Evolutionary conservation across 768 basidiomycete species (phyloP).

Genomic region (Serpula lacrymans): DNA sequence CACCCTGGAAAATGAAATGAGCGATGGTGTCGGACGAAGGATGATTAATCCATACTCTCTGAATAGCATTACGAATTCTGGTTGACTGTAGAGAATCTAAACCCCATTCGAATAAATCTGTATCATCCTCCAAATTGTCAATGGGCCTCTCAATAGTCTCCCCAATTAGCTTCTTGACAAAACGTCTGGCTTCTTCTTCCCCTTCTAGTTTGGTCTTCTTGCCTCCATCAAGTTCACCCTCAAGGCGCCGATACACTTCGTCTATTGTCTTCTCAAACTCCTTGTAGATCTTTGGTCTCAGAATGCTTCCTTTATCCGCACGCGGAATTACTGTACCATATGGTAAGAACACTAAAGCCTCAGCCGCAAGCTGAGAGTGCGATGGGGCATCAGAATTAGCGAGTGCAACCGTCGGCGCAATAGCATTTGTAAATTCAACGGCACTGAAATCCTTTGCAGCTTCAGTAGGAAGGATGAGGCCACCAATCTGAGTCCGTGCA

Average conservation of each 20-base stretch:
- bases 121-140: conserved; percentile 20
- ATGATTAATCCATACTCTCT: conserved; percentile 35
- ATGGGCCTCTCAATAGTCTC: conserved; percentile 18
- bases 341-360: conserved; percentile 49
- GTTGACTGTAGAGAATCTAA: conserved; percentile 53
- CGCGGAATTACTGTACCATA: conserved; percentile 44
- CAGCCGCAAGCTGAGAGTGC: conserved; percentile 48
- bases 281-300: conserved; percentile 48
- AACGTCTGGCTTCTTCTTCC: conserved; percentile 10
- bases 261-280: conserved; percentile 46
- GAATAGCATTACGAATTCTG: conserved; percentile 45
- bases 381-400: conserved; percentile 51
- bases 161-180: conserved; percentile 13
- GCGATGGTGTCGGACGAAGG: conserved; percentile 22
- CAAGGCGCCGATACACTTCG: conserved; percentile 37
- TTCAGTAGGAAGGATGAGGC: conserved; percentile 49
- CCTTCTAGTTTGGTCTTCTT: conserved; percentile 10
- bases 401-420: conserved; percentile 40
- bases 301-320: conserved; percentile 50
- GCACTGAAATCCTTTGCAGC: conserved; percentile 21
- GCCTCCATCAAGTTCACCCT: conserved; percentile 31
- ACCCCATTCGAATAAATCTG: conserved; percentile 46
- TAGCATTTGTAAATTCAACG: conserved; percentile 32
- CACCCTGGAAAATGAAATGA: conserved; percentile 6
- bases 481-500: conserved; percentile 45